A percentile compares a stretch with the other conserved stretches of the same genome.
Evolutionary conservation across 1,284 basidiomycete genomes (phyloP).

Genomic region (Papiliotrema laurentii): DNA sequence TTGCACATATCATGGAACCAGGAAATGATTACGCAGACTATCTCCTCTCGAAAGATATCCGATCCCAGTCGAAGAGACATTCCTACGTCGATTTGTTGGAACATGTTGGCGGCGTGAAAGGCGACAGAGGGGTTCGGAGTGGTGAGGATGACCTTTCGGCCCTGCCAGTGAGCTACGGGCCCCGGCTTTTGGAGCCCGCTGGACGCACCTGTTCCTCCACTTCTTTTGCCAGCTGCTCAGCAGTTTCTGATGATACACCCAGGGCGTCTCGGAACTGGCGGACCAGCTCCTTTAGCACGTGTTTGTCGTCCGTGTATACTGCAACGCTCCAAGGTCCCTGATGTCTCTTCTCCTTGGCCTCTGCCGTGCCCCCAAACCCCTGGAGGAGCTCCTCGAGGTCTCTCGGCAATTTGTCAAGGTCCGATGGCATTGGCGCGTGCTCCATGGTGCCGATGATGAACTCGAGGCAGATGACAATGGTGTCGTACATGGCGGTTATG

Average conservation of each 20-base stretch:
- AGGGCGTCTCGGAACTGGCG: conserved; percentile 67
- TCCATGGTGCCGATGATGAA: conserved; percentile 82
- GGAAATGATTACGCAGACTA: conserved; percentile 74
- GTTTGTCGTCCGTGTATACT: conserved; percentile 97
- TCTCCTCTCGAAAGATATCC: conserved; percentile 86
- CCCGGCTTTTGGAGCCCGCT: conserved; percentile 8
- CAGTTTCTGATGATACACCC: conserved; percentile 50
- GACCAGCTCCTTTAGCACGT: conserved; percentile 85
- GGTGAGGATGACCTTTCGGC: conserved; percentile 80
- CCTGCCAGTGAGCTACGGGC: conserved; percentile 50
- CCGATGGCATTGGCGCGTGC: conserved; percentile 73
- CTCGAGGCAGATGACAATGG: conserved; percentile 72
- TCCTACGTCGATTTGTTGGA: conserved; percentile 84
- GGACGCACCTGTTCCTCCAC: conserved; percentile 54
- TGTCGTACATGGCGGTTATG: conserved; percentile 64
- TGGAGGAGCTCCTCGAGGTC: conserved; percentile 57
- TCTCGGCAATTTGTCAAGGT: conserved; percentile 54
- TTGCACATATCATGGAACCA: conserved; percentile 79
- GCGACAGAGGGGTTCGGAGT: conserved; percentile 63
- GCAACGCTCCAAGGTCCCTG: conserved; percentile 79
- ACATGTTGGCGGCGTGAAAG: conserved; percentile 71
- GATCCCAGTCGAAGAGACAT: conserved; percentile 84
- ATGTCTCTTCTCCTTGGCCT: conserved; percentile 25
- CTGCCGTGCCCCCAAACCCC: conserved; percentile 19
- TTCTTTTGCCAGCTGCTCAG: conserved; percentile 60